Percentiles rank a stretch among this genome's conserved stretches.
Conservation (phyloP, 176 grass and related monocot species). For the Hyparrhenia diplandra region DNA sequence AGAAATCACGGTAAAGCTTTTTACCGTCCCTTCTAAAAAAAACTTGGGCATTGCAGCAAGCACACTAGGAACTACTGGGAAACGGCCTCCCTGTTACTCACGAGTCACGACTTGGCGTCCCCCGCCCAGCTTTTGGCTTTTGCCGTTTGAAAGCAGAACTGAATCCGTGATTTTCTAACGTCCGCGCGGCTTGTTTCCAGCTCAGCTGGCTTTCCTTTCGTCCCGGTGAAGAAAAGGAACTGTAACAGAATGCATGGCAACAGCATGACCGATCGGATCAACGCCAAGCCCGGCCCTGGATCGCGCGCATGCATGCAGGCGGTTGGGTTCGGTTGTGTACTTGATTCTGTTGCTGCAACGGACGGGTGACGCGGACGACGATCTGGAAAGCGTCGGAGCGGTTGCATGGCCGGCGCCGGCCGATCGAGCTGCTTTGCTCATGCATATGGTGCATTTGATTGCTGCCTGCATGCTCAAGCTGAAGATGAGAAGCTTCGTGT, state of each 20-base stretch:
- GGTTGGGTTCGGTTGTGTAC: constrained; percentile 1
- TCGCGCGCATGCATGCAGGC: background rate
- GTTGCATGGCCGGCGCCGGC: constrained; percentile 13
- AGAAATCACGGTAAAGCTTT: too few relatives aligned
- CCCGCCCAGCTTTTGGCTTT: background rate
- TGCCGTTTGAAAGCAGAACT: background rate
- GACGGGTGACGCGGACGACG: constrained; percentile 10
- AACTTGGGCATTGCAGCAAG: too few relatives aligned
- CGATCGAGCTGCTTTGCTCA: background rate
- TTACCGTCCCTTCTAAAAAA: too few relatives aligned
- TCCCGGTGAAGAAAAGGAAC: background rate
- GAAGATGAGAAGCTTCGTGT: too few relatives aligned
- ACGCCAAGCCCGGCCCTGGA: background rate
- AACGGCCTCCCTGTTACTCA: background rate
- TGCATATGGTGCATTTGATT: background rate
- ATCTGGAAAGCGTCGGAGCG: constrained; percentile 19
- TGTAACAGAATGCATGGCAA: background rate
- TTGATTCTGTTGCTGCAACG: constrained; percentile 33
- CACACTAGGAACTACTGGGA: background rate
- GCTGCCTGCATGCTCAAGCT: too few relatives aligned
- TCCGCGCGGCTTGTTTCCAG: background rate
- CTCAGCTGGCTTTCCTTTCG: background rate
- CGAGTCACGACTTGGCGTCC: background rate
- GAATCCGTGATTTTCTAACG: background rate
- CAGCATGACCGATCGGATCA: background rate